Percentiles rank a stretch among this genome's conserved stretches.
Conservation (phyloP, 139 green algal genomes). For the Chlamydomonas urium region DNA sequence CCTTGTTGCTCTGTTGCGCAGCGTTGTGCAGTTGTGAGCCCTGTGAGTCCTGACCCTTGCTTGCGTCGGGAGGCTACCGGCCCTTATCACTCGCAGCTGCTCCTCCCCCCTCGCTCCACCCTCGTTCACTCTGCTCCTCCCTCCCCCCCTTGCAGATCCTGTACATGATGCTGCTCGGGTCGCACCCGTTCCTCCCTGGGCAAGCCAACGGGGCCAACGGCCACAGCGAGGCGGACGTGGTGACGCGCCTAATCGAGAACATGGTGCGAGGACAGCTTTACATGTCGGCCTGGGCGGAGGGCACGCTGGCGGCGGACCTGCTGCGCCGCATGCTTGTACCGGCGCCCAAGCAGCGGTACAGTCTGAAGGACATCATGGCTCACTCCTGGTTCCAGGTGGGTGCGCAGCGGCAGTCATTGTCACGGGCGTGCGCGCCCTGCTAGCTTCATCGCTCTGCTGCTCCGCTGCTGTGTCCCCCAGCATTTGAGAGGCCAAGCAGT, state of each 20-base stretch:
- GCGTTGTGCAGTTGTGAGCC: too few species aligned
- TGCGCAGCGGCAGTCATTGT: too few species aligned
- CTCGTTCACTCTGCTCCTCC: background rate
- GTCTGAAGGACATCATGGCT: slow-evolving; percentile 4
- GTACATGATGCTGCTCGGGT: slow-evolving; percentile 11
- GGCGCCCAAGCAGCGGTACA: slow-evolving; percentile 1
- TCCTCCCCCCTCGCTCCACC: too few species aligned
- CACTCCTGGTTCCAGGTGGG: slow-evolving; percentile 9
- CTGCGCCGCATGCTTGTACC: slow-evolving; percentile 6
- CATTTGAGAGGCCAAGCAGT: too few species aligned
- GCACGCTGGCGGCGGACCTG: background rate
- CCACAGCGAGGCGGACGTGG: background rate
- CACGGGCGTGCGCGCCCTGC: too few species aligned
- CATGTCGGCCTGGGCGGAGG: background rate
- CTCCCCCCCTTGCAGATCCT: background rate
- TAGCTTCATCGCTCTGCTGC: too few species aligned
- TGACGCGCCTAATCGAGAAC: slow-evolving; percentile 2
- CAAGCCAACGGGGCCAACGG: background rate
- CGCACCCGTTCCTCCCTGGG: background rate
- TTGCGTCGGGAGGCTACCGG: too few species aligned
- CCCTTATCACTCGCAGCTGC: too few species aligned
- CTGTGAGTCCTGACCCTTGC: too few species aligned
- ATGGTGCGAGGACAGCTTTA: slow-evolving; percentile 4
- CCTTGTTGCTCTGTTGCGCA: too few species aligned
- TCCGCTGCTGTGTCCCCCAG: too few species aligned